These are phyloP conservation scores for Chrysophaeum taylorii DNA, from an alignment of 352 stramenopile species.

Conservation along the genomic window DNA sequence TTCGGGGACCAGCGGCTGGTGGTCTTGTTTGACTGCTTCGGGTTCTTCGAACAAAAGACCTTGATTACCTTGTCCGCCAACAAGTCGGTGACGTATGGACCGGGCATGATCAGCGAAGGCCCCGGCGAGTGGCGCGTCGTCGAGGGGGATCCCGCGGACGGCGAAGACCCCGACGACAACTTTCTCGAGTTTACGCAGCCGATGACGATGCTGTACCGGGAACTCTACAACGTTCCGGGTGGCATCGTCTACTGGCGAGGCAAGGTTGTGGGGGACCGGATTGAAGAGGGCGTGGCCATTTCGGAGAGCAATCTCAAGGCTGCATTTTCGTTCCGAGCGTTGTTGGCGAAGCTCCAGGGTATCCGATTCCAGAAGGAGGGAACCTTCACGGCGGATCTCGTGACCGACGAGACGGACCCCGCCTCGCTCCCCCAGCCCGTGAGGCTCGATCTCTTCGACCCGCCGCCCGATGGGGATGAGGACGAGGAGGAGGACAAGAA, in stretches of 20 bases:
- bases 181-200: constrained; percentile 4
- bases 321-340: too few relatives aligned
- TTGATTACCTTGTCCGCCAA: background rate
- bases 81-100: background rate
- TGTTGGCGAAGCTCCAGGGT: background rate
- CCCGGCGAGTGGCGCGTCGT: constrained; percentile 9
- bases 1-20: background rate
- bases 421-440: background rate
- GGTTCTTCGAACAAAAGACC: background rate
- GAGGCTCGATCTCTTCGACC: background rate
- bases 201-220: background rate
- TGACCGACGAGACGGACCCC: background rate
- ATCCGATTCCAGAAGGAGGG: constrained; percentile 4
- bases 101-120: constrained; percentile 5
- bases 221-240: constrained; percentile 1
- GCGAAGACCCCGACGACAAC: background rate
- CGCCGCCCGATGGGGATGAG: too few relatives aligned
- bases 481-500: too few relatives aligned
- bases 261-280: background rate
- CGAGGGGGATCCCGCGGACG: background rate
- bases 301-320: background rate
- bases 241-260: background rate
- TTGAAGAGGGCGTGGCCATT: background rate
- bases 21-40: background rate
- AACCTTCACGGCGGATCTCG: background rate